phyloP scores from a whole-genome alignment of 78 protist genomes.

The Cavenderia fasciculata region DNA sequence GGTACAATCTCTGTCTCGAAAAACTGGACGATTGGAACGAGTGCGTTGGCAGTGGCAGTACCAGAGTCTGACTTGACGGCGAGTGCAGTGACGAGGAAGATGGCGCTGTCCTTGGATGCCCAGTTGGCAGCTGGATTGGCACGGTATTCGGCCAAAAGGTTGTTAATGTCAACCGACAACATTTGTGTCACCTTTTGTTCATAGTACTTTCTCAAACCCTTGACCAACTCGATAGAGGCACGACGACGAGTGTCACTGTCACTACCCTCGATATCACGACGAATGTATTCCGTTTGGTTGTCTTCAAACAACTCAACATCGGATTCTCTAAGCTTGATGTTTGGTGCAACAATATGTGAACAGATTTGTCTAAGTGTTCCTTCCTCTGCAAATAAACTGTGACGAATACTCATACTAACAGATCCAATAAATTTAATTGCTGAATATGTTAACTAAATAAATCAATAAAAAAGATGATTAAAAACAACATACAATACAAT shows the following conservation, averaged over 20 bases:
- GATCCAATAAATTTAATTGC: constrained; percentile 90
- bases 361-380: constrained; percentile 83
- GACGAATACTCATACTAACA: constrained; percentile 70
- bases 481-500: background rate
- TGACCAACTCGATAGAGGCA: constrained; percentile 89
- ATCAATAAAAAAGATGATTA: background rate
- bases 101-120: constrained; percentile 93
- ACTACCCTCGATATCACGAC: constrained; percentile 95
- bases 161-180: constrained; percentile 53
- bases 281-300: constrained; percentile 89
- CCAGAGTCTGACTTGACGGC: constrained; percentile 72
- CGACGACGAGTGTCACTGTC: constrained; percentile 94
- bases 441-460: constrained; percentile 76
- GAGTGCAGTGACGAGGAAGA: constrained; percentile 93
- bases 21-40: constrained; percentile 73
- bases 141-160: constrained; percentile 1
- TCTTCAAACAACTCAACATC: constrained; percentile 93
- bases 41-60: background rate
- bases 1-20: constrained; percentile 82
- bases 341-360: constrained; percentile 89
- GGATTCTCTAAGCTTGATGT: constrained; percentile 82
- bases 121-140: constrained; percentile 75
- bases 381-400: constrained; percentile 72
- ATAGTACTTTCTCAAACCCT: constrained; percentile 85
- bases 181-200: constrained; percentile 61